Evolutionary conservation across 108 stramenopile species (phyloP).

Genomic region (Cylindrotheca closterium): DNA sequence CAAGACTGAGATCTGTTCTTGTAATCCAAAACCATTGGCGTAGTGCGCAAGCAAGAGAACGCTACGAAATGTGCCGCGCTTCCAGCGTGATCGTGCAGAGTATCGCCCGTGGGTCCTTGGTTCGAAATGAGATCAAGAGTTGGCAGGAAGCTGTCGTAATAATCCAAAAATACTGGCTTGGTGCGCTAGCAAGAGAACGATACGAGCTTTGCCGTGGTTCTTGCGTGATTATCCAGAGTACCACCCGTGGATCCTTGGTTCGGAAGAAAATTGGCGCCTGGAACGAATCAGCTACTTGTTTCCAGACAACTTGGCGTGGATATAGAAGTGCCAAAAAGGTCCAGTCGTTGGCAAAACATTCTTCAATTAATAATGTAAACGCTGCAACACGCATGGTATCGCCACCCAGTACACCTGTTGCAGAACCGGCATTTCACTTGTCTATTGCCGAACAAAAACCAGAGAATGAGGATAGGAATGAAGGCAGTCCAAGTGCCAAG

Average conservation of each 20-base stretch:
- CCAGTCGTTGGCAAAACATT: no score
- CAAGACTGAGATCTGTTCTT: not conserved
- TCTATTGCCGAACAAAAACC: no score
- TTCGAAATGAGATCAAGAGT: not conserved
- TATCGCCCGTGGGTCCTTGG: not conserved
- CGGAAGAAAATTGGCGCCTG: not conserved
- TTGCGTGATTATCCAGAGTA: constrained; percentile 13
- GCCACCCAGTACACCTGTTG: no score
- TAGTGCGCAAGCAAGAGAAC: constrained; percentile 11
- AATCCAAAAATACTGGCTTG: constrained; percentile 19
- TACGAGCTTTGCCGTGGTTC: constrained; percentile 3
- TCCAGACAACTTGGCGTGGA: constrained; percentile 5
- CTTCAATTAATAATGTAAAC: no score
- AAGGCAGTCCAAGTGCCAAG: not conserved
- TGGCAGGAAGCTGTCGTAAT: constrained; percentile 1
- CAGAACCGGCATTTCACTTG: no score
- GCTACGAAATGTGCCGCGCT: not conserved
- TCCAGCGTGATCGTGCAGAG: constrained; percentile 24
- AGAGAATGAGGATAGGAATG: no score
- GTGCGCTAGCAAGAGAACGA: not conserved
- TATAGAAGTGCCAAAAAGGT: not conserved
- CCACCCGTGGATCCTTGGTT: constrained; percentile 6
- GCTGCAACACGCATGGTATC: no score
- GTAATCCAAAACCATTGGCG: constrained; percentile 17
- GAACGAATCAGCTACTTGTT: not conserved